Base-by-base conservation (phyloP, 2,329 filamentous ascomycete species). In the Juglanconis sp. region DNA sequence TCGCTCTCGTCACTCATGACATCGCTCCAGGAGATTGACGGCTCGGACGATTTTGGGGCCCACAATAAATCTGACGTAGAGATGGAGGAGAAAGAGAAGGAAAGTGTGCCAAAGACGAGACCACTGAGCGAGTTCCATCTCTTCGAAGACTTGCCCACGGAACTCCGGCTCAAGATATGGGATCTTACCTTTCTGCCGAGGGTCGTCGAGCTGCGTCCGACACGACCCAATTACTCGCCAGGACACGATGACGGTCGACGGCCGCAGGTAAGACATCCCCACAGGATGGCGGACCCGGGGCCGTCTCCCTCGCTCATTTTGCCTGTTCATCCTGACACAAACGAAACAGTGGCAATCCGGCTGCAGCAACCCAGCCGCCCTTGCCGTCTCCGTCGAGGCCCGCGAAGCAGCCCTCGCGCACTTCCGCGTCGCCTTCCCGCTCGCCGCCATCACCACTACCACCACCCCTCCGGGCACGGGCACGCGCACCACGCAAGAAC, bases 141-240 rank as follows among this genome's bases (percentile, higher is more conserved):
- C 9, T 76, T 76, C 48, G 64, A 66, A 10, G 55, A 64, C 6
- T 65, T 76, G 1, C 74, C 74, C 11, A 56, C 72, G 5, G 73
- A 76, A 62, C 64, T 76, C 31, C 71, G 74, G 40, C 65, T 74
- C 60, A 67, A 70, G 53, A 71, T 76, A 53, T 76, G 73, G 73
- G 59, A 67, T 24, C 60, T 66, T 38, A 71, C 73, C 3, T 71
- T 75, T 51, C 49, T 65, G 11, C 70, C 71, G 1, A 72, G 73
- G 31, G 68, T 70, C 32, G 63, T 76, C 38, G 73, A 72, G 63
- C 61, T 76, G 31, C 73, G 74, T 63, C 67, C 67, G 10, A 68
- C 67, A 32, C 66, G 66, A 46, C 61, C 66, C 32, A 67, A 70
- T 65, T 73, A 74, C 59, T 69, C 70, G 38, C 64, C 66, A 55